Conservation (phyloP, 2,329 filamentous ascomycete species). For the Fusarium heterosporum region DNA sequence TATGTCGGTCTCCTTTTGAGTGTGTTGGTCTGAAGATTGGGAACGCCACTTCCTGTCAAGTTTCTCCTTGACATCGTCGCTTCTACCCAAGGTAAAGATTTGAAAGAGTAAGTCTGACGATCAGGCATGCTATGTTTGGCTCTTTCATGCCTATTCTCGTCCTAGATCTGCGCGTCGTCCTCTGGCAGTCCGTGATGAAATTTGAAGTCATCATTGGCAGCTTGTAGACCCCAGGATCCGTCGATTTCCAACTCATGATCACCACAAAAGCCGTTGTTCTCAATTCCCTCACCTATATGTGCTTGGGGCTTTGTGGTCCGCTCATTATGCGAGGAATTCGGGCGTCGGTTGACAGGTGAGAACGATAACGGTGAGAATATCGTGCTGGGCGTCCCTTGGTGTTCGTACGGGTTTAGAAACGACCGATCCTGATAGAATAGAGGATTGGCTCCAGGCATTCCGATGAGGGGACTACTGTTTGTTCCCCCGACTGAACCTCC, state of each 20-base stretch:
- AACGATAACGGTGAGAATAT: slow-evolving; percentile 48
- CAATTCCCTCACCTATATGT: slow-evolving; percentile 45
- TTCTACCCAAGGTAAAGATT: neutral
- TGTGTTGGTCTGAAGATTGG: neutral
- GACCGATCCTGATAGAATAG: slow-evolving; percentile 51
- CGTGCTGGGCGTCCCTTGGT: slow-evolving; percentile 36
- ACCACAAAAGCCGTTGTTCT: slow-evolving; percentile 31
- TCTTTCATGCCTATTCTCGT: neutral
- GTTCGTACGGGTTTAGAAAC: slow-evolving; percentile 46
- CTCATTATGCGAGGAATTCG: slow-evolving; percentile 33
- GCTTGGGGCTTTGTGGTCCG: slow-evolving; percentile 44
- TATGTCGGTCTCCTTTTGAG: neutral
- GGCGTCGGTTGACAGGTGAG: slow-evolving; percentile 47
- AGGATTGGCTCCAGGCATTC: slow-evolving; percentile 49
- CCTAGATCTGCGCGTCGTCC: slow-evolving; percentile 46
- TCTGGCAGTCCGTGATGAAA: slow-evolving; percentile 41
- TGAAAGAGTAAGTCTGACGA: neutral
- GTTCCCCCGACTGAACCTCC: slow-evolving; percentile 39
- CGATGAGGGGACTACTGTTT: slow-evolving; percentile 44
- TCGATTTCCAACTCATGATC: slow-evolving; percentile 44
- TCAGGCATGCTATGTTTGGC: neutral
- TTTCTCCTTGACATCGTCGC: neutral
- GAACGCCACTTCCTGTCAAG: neutral
- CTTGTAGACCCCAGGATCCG: slow-evolving; percentile 44
- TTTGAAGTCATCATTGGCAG: slow-evolving; percentile 36